Conservation (phyloP, 2,329 filamentous ascomycete genomes). For the Gaeumannomyces sp. region DNA sequence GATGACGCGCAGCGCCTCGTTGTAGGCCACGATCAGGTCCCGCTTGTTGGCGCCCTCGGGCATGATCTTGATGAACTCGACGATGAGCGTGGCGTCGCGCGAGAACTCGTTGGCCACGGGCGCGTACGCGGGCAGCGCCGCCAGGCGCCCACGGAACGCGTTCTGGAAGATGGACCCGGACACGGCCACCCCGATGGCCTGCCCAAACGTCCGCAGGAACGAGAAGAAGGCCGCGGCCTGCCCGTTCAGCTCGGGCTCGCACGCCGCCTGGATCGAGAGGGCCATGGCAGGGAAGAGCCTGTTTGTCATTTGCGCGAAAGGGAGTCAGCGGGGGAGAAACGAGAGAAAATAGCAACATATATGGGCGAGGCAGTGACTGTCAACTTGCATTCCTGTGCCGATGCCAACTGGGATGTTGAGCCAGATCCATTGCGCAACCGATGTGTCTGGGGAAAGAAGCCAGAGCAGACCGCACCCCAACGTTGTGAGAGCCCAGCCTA, state of each 20-base stretch:
- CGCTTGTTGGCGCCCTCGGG: conserved; percentile 22
- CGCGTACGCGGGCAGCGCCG: conserved; percentile 40
- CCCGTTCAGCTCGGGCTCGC: conserved; percentile 35
- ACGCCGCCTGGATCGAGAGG: conserved; percentile 57
- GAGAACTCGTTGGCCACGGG: conserved; percentile 36
- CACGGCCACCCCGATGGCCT: conserved; percentile 59
- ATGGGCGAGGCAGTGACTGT: not conserved
- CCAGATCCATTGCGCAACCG: conserved; percentile 4
- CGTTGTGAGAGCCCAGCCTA: conserved; percentile 31
- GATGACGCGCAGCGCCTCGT: conserved; percentile 29
- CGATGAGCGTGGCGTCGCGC: conserved; percentile 46
- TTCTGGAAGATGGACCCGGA: conserved; percentile 68
- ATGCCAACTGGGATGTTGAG: conserved; percentile 4
- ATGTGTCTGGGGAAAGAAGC: conserved; percentile 54
- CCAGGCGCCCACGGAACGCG: conserved; percentile 45
- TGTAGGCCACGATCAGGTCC: conserved; percentile 26
- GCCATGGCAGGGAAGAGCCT: conserved; percentile 55
- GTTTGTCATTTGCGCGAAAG: not conserved
- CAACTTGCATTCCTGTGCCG: conserved; percentile 4
- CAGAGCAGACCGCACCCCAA: conserved; percentile 56
- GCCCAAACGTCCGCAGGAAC: conserved; percentile 60
- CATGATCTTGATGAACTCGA: conserved; percentile 52
- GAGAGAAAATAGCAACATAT: not conserved
- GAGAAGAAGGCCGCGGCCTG: conserved; percentile 60
- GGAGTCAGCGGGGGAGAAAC: not conserved